phyloP scores from a whole-genome alignment of 2,329 filamentous ascomycete genomes.

The Leptoxyphium fumago region DNA sequence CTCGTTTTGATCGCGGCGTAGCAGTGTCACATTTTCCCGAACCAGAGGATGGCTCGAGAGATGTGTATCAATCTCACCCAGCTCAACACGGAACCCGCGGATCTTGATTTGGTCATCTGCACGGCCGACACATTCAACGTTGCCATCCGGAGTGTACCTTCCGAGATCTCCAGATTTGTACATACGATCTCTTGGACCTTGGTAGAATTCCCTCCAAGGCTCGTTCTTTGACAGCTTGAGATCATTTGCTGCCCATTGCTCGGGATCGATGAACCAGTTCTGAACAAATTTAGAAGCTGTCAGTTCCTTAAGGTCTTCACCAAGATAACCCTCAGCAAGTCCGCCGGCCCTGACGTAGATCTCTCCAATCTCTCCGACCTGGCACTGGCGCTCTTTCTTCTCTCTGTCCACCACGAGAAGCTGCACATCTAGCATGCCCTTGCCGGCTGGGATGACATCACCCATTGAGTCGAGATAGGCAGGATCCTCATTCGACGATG shows the following conservation, averaged over 20 bases:
- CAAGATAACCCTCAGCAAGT: slow-evolving; percentile 67
- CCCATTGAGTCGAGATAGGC: slow-evolving; percentile 48
- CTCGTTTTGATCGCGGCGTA: slow-evolving; percentile 70
- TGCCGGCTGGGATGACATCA: slow-evolving; percentile 69
- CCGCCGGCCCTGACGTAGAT: slow-evolving; percentile 71
- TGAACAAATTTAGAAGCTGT: slow-evolving; percentile 63
- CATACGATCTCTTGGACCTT: slow-evolving; percentile 69
- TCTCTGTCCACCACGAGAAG: slow-evolving; percentile 65
- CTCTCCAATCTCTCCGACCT: slow-evolving; percentile 69
- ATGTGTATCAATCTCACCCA: slow-evolving; percentile 82
- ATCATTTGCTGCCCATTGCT: slow-evolving; percentile 53
- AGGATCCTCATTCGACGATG: slow-evolving; percentile 48
- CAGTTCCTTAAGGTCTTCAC: slow-evolving; percentile 40
- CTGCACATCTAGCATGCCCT: slow-evolving; percentile 80
- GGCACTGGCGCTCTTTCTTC: slow-evolving; percentile 54
- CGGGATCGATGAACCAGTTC: slow-evolving; percentile 74
- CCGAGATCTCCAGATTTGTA: slow-evolving; percentile 85
- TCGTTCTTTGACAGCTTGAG: slow-evolving; percentile 41
- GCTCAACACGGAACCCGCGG: slow-evolving; percentile 86
- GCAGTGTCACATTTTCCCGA: slow-evolving; percentile 71
- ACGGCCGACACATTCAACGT: slow-evolving; percentile 64
- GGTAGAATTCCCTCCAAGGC: slow-evolving; percentile 64
- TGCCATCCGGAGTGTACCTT: slow-evolving; percentile 52
- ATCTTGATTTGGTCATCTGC: slow-evolving; percentile 90
- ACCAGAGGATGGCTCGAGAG: slow-evolving; percentile 60